Base-by-base conservation (phyloP, 495 filamentous ascomycete genomes). In the Neurospora sp. region DNA sequence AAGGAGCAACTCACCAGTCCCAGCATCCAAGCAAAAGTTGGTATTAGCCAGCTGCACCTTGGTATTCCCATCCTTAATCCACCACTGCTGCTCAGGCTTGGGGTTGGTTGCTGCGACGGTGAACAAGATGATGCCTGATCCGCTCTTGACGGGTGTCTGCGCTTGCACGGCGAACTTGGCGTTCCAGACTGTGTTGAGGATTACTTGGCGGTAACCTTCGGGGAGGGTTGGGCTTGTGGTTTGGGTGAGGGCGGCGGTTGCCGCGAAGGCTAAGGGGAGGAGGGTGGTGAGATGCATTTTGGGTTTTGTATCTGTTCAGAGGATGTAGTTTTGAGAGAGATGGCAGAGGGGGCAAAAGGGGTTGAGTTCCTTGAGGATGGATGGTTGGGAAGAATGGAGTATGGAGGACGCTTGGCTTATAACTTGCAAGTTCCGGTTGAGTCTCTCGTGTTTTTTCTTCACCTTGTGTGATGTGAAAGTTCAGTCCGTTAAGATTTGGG, bases 71-170 rank as follows among this genome's bases (percentile, higher is more conserved):
- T 72, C 73, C 76, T 82, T 82, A 78, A 88, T 71, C 66, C 82
- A 86, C 86, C 86, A 88, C 72, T 85, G 82, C 73, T 88, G 85
- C 38, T 84, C 84, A 1, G 84, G 76, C 73, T 79, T 85, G 71
- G 77, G 75, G 39, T 70, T 79, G 17, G 72, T 85, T 77, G n/a
- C 84, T 84, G 69, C n/a, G 70, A 10, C 24, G 2, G 34, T 84
- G 8, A 71, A 86, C 84, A 87, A 80, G 37, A 86, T 81, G 5
- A 84, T 73, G 19, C 81, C 79, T 69, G 74, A 80, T 28, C 84
- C 85, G 71, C 42, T 74, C 38, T 78, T 81, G 38, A 71, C 70
- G 13, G 80, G 72, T 0, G 81, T 70, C 72, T 84, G 84, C 28
- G 84, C 82, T 24, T 84, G 84, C 8, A 87, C 78, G 38, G 85